Base-by-base conservation (phyloP, 2,329 filamentous ascomycete genomes). In the Neonectria neomacrospora region DNA sequence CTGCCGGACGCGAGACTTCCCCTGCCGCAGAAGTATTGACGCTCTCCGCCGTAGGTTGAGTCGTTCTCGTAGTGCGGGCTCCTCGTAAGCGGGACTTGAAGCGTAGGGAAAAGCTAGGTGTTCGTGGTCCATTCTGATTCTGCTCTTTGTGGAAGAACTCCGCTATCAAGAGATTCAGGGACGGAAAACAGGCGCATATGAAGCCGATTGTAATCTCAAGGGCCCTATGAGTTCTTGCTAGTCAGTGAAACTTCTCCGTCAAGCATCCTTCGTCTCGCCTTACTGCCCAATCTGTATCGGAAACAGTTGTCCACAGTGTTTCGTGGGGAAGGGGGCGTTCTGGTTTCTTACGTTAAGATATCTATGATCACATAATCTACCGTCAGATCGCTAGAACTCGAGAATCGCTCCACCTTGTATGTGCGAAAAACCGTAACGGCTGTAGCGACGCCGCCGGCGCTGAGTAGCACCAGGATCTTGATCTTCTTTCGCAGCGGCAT, bases 111-210 rank as follows among this genome's bases (percentile, higher is more conserved):
- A 18, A 39, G 7, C 16, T 39, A 1, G n/a, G n/a, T 10, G 37
- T 39, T 18, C 7, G 37, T 18, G 37, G 37, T 6, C n/a, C 37
- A 10, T 10, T 39, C n/a, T 16, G n/a, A 18, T 39, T 18, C 3
- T 39, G 16, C 16, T 18, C 9, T 10, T 39, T 18, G 37, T 18
- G 16, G 18, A 39, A 9, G n/a, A 18, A 18, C 37, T 39, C 18
- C 0, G 37, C 18, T 18, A 39, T 39, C 7, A 39, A 18, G n/a
- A 39, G 16, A 39, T 71, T 71, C 5, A 70, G 34, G 0, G 69
- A 68, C 0, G 69, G 69, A 8, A 71, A 50, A 64, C 69, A 71
- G 2, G 69, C 67, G 18, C 69, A 71, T 28, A 72, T 62, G 9
- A 71, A 69, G 10, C 69, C 69, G 9, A 71, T 71, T 0, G 61